phyloP scores from a whole-genome alignment of 345 rosid species.

The Firmiana major region DNA sequence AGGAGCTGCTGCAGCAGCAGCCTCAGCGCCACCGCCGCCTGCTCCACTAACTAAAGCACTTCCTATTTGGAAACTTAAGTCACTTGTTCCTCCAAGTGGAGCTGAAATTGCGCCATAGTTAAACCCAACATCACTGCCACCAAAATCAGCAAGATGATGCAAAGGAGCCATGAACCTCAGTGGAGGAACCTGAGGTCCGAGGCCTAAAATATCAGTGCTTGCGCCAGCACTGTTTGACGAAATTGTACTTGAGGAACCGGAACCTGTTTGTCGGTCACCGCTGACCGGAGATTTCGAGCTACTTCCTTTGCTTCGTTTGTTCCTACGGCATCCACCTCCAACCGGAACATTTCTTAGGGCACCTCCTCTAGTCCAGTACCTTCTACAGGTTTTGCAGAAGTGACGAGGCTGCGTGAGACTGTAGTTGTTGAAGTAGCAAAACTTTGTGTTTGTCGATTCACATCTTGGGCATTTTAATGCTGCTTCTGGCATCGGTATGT shows the following conservation, averaged over 20 bases:
- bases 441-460: constrained; percentile 89
- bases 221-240: constrained; percentile 32
- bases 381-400: constrained; percentile 92
- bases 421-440: constrained; percentile 97
- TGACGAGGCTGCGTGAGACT: constrained; percentile 95
- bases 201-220: constrained; percentile 42
- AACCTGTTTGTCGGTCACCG: constrained; percentile 34
- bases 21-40: neutral
- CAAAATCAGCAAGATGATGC: constrained; percentile 39
- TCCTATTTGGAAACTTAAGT: constrained; percentile 39
- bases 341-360: constrained; percentile 87
- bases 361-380: constrained; percentile 98
- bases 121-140: constrained; percentile 39
- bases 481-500: constrained; percentile 73
- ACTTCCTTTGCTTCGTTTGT: constrained; percentile 64
- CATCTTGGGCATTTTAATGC: constrained; percentile 91
- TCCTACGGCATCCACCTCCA: constrained; percentile 91
- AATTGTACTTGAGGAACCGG: constrained; percentile 39
- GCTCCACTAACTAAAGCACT: constrained; percentile 27
- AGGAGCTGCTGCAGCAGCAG: constrained; percentile 10
- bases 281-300: constrained; percentile 35
- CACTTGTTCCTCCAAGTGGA: constrained; percentile 34
- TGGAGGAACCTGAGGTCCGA: constrained; percentile 40
- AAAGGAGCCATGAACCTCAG: constrained; percentile 51
- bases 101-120: constrained; percentile 36